Evolutionary conservation across 306 rosid species (phyloP).

Genomic region (Ormosia emarginata): DNA sequence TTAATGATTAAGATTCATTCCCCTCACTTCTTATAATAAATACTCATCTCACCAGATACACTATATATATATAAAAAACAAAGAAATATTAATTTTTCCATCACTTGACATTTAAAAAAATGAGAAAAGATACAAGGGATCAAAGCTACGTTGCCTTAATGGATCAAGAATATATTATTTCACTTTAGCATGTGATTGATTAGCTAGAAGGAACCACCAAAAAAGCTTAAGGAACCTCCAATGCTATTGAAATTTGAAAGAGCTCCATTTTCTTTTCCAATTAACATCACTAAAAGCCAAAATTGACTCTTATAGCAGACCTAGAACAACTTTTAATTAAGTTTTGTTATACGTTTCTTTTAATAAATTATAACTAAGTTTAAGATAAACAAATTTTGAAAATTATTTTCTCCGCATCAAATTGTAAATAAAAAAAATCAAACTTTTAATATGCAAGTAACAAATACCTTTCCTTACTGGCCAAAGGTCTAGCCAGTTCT

Average conservation of each 20-base stretch:
- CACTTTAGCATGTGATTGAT: not conserved
- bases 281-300: not conserved
- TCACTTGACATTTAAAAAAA: not conserved
- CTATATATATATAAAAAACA: not conserved
- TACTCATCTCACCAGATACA: too few species aligned
- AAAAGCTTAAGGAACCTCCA: not conserved
- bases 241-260: too few species aligned
- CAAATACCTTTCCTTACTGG: too few species aligned
- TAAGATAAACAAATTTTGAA: too few species aligned
- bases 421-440: too few species aligned
- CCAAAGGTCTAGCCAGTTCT: not conserved
- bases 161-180: not conserved
- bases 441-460: too few species aligned
- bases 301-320: not conserved
- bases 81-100: not conserved
- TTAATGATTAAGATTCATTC: too few species aligned
- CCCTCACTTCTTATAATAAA: too few species aligned
- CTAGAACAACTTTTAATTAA: not conserved
- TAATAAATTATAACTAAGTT: too few species aligned
- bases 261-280: too few species aligned
- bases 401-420: too few species aligned
- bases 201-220: not conserved
- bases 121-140: not conserved
- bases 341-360: not conserved
- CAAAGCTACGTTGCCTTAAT: not conserved